Evolutionary conservation across 371 early-diverging fungal species (phyloP).

Genomic region (Conidiobolus incongruus): DNA sequence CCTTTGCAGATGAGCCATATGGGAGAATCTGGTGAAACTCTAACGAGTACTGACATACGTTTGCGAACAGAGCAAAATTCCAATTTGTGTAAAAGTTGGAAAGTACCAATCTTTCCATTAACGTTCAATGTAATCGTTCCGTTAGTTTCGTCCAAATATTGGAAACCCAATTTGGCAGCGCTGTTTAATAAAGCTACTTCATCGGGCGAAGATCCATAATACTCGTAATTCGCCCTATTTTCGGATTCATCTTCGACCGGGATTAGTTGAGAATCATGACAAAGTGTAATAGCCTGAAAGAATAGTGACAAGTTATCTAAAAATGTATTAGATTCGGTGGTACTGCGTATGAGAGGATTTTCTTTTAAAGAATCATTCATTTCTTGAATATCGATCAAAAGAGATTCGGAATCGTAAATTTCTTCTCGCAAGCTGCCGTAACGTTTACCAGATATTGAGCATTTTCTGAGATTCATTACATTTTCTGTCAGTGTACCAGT

Average conservation of each 20-base stretch:
- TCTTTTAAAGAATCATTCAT: neutral
- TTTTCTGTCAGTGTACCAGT: slow-evolving; percentile 94
- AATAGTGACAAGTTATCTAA: slow-evolving; percentile 15
- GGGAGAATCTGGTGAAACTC: slow-evolving; percentile 11
- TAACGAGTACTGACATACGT: slow-evolving; percentile 38
- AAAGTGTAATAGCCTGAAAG: slow-evolving; percentile 62
- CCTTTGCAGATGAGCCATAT: slow-evolving; percentile 56
- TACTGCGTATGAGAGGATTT: neutral
- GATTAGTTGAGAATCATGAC: slow-evolving; percentile 70
- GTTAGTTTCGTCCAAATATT: slow-evolving; percentile 39
- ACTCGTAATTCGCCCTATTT: slow-evolving; percentile 24
- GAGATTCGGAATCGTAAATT: slow-evolving; percentile 9
- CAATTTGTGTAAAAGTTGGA: slow-evolving; percentile 27
- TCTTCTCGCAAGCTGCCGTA: slow-evolving; percentile 16
- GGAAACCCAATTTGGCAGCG: slow-evolving; percentile 59
- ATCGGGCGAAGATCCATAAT: slow-evolving; percentile 84
- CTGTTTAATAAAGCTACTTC: slow-evolving; percentile 82
- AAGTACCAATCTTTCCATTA: slow-evolving; percentile 5
- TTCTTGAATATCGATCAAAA: neutral
- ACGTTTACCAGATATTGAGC: slow-evolving; percentile 41
- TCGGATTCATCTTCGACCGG: slow-evolving; percentile 11
- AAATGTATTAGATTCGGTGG: neutral
- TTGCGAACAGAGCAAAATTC: slow-evolving; percentile 46
- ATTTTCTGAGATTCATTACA: slow-evolving; percentile 71
- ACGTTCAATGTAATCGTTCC: slow-evolving; percentile 5